Evolutionary conservation across 148 eudicot species (phyloP).

Genomic region (Rhododendron ovatum): DNA sequence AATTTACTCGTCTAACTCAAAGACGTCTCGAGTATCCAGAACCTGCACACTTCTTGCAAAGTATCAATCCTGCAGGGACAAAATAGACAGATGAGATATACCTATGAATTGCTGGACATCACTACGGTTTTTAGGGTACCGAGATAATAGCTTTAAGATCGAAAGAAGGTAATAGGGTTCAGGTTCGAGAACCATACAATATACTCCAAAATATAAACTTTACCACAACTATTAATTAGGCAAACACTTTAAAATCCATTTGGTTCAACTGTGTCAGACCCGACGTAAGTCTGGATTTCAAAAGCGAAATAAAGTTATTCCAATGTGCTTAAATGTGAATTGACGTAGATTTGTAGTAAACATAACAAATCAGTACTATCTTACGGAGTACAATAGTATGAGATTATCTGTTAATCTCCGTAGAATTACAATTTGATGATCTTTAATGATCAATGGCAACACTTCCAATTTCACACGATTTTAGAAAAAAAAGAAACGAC

Average conservation of each 20-base stretch:
- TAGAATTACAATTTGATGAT: background rate
- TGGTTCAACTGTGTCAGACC: background rate
- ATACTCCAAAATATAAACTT: background rate
- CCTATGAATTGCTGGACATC: background rate
- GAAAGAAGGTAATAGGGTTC: background rate
- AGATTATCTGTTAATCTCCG: background rate
- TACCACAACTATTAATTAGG: background rate
- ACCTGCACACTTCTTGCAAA: conserved; percentile 90
- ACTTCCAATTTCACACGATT: background rate
- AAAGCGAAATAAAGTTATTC: background rate
- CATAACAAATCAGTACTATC: background rate
- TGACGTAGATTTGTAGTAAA: no score
- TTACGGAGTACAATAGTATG: background rate
- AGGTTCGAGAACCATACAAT: background rate
- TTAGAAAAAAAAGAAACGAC: background rate
- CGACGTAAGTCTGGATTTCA: background rate
- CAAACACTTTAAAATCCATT: background rate
- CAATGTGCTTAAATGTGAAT: background rate
- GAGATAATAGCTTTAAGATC: background rate
- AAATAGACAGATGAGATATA: background rate
- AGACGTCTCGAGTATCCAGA: conserved; percentile 79
- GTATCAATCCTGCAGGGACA: conserved; percentile 52
- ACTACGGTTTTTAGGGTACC: background rate
- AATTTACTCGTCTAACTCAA: conserved; percentile 21
- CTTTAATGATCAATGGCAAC: background rate